Evolutionary conservation across 148 eudicot species (phyloP), one percentile per base, ranked within the genome.

Genomic region (Dianthus caryophyllus): DNA sequence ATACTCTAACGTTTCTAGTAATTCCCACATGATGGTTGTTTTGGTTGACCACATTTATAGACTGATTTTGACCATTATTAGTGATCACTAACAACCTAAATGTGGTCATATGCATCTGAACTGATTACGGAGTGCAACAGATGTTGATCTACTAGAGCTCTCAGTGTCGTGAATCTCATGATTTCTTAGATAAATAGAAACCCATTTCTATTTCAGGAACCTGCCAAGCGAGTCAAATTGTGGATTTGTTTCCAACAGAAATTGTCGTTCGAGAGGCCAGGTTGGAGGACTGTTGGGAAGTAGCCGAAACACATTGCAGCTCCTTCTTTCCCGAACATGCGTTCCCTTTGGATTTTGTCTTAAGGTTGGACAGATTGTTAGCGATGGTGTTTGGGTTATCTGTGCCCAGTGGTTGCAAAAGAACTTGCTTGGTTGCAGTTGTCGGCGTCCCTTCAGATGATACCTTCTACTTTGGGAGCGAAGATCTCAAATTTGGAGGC

Each of bases 281-380:
- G 75, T 49, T 90, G 56, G 93, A 88, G 74, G 99, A 94, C 65
- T 83, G 84, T 75, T 94, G 99, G 99, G 99, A 94, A 79, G 97
- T 94, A 44, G 99, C 87, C 27, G 99, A 94, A 80, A 94, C 99
- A 14, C 97, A 90, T 59, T 94, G 99, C 67, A 90, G 97, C 72
- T 88, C 97, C 71, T 94, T 94, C 90, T 94, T 94, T 75, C 99
- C 99, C 9, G 85, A 86, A 47, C 90, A 88, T 70, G 71, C 96
- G 1, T 94, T 94, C 70, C 99, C 99, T 20, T 73, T 90, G 71
- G 97, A 90, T 74, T 84, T 90, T 70, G 76, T 86, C 64, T 70
- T 90, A 77, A 88, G 99, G 77, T 71, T 94, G 25, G 96, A 94
- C 48, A 84, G 99, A 81, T 77, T 94, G 49, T 41, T 88, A 36